A percentile compares a stretch with the other conserved stretches of the same genome.
Evolutionary conservation across 2,329 filamentous ascomycete species (phyloP).

Genomic region (Cyphellophora attinorum): DNA sequence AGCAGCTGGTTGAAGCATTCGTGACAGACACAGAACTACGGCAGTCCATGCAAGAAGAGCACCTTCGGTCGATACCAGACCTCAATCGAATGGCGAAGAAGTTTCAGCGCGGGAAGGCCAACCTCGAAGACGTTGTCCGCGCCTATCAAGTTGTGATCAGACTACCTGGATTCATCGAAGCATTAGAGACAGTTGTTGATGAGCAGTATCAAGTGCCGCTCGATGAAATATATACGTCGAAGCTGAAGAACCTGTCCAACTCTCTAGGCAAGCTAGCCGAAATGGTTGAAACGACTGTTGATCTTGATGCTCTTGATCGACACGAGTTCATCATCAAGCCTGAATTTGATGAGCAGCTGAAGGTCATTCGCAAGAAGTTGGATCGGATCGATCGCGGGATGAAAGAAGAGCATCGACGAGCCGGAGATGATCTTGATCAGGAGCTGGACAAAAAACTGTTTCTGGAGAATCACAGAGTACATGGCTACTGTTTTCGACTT

Average conservation of each 20-base stretch:
- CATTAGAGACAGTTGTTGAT: conserved; percentile 89
- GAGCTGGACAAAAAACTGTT: conserved; percentile 98
- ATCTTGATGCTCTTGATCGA: conserved; percentile 87
- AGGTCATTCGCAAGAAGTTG: conserved; percentile 81
- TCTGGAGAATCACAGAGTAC: conserved; percentile 87
- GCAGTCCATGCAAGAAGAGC: conserved; percentile 94
- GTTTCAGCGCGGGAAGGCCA: conserved; percentile 85
- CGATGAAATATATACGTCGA: conserved; percentile 76
- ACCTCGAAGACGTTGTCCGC: conserved; percentile 87
- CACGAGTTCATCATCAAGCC: conserved; percentile 99
- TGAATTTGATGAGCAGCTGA: conserved; percentile 84
- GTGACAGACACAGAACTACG: conserved; percentile 84
- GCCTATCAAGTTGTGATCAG: conserved; percentile 92
- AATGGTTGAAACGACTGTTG: conserved; percentile 97
- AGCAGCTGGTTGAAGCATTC: conserved; percentile 92
- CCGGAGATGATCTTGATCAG: conserved; percentile 72
- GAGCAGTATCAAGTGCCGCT: conserved; percentile 82
- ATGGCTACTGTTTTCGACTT: conserved; percentile 92
- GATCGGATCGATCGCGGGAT: conserved; percentile 77
- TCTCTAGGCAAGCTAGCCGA: conserved; percentile 80
- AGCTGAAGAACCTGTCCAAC: conserved; percentile 66
- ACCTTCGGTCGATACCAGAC: conserved; percentile 85
- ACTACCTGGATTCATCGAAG: conserved; percentile 78
- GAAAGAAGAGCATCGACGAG: conserved; percentile 66
- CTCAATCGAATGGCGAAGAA: conserved; percentile 88